phyloP scores from a whole-genome alignment of 768 basidiomycete species.

The Russula compacta region DNA sequence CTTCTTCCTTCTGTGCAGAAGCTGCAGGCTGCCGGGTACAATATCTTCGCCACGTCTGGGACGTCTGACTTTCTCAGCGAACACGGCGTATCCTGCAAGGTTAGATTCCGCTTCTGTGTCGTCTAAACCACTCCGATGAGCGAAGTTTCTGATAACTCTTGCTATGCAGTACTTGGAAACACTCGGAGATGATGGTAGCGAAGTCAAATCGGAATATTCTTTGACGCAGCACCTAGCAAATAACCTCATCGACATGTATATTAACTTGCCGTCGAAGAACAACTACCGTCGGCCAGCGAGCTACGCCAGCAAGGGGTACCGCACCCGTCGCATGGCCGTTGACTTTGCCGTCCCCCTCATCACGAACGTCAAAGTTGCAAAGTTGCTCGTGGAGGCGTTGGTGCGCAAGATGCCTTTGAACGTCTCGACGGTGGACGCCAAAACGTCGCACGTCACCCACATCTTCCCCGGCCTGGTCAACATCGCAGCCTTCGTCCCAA shows the following conservation, averaged over 20 bases:
- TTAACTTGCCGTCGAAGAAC: conserved; percentile 98
- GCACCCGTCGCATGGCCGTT: conserved; percentile 96
- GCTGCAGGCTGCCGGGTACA: conserved; percentile 86
- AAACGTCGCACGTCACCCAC: conserved; percentile 86
- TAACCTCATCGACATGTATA: conserved; percentile 98
- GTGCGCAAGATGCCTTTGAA: conserved; percentile 85
- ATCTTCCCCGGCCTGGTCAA: conserved; percentile 90
- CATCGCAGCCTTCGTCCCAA: conserved; percentile 78
- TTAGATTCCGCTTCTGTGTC: conserved; percentile 24
- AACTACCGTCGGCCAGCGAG: conserved; percentile 94
- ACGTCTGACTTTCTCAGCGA: conserved; percentile 97
- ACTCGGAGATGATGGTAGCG: conserved; percentile 61
- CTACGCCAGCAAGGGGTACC: conserved; percentile 95
- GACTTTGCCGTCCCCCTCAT: conserved; percentile 97
- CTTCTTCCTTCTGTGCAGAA: conserved; percentile 93
- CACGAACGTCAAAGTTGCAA: conserved; percentile 98
- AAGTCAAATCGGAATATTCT: conserved; percentile 96
- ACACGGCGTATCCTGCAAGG: conserved; percentile 94
- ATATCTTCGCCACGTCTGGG: conserved; percentile 93
- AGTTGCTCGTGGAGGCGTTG: conserved; percentile 88
- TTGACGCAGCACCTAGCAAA: conserved; percentile 94
- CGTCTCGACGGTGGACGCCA: conserved; percentile 84
- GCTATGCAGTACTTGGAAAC: conserved; percentile 73
- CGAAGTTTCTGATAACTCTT: background rate
- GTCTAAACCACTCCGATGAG: background rate